Base-by-base conservation (phyloP, 495 filamentous ascomycete species). In the Aspergillus kassunensis region DNA sequence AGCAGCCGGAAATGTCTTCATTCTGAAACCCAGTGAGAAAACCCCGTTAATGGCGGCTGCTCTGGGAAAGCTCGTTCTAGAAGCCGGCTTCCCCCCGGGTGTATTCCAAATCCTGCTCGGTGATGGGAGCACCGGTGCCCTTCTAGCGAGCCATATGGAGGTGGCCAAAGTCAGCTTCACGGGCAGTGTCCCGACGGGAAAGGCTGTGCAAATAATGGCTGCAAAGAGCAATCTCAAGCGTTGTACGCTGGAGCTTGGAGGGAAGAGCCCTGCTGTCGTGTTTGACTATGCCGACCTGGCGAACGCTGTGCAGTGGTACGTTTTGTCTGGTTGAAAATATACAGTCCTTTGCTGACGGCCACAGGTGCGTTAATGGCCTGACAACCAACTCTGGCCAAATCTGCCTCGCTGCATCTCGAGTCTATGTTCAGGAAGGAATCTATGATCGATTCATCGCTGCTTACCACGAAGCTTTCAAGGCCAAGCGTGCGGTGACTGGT, bases 31-130 rank as follows among this genome's bases (percentile, higher is more conserved):
- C 4, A 93, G 90, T 0, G 91, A 96, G 70, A 83, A 90, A 52
- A 91, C 93, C 52, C 91, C 91, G 8, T 90, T 90, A 20, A 90
- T 89, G 15, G 83, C 86, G 31, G 92, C 95, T 86, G 95, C 95
- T 63, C 74, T 96, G 30, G 89, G 84, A 39, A 88, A 95, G 59
- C 75, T 96, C 10, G 83, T 81, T 44, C 75, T 83, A 52, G 83
- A 95, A 69, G 90, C 91, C n/a, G 91, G 91, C 7, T 89, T 96
- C 66, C 91, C 91, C 16, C 76, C 83, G 7, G 91, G 91, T 40
- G 91, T 96, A 5, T 72, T 96, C 55, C 96, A 95, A 69, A 79
- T 96, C 20, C 77, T 96, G 19, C 89, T 8, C 2, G 47, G 47
- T 8, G 47, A 96, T 60, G 91, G 91, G 51, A 80, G 88, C 9